Percentiles rank a stretch among this genome's conserved stretches.
Evolutionary conservation across 129 eudicot genomes (phyloP).

Genomic region (Helichrysum umbraculigerum): DNA sequence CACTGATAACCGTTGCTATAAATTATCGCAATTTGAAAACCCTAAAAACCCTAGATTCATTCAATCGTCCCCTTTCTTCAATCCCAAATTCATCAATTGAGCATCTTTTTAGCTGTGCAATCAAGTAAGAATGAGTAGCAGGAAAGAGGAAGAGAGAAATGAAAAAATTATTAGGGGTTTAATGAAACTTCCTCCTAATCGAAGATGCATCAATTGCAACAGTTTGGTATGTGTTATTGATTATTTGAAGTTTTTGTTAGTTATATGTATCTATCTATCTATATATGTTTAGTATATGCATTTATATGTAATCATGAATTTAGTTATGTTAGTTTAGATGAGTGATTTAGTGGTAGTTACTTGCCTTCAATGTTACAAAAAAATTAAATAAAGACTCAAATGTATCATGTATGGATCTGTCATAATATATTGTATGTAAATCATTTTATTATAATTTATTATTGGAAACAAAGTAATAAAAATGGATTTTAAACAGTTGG

Average conservation of each 20-base stretch:
- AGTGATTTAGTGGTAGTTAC: conserved; percentile 4
- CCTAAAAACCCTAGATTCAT: conserved; percentile 42
- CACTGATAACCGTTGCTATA: conserved; percentile 3
- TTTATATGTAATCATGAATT: neutral
- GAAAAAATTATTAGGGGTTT: conserved; percentile 89
- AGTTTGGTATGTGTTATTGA: conserved; percentile 48
- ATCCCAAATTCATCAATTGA: conserved; percentile 8
- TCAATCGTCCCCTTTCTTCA: conserved; percentile 2
- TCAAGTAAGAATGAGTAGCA: conserved; percentile 51
- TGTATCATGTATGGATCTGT: neutral
- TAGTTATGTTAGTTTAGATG: neutral
- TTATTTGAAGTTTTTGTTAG: neutral
- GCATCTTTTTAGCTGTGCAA: neutral
- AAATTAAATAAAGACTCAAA: neutral
- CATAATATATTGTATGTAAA: too few relatives aligned
- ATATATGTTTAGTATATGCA: neutral
- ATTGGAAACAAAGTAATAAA: too few relatives aligned
- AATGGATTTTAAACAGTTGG: conserved; percentile 17
- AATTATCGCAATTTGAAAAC: conserved; percentile 24
- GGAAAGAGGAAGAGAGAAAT: conserved; percentile 78
- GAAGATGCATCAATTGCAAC: conserved; percentile 94
- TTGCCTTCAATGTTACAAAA: conserved; percentile 3
- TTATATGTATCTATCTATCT: neutral
- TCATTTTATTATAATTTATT: too few relatives aligned
- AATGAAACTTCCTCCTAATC: conserved; percentile 92